Percentiles rank a stretch among this genome's conserved stretches.
phyloP scores from a whole-genome alignment of 805 yeast genomes.

The Kluyveromyces lactis region DNA sequence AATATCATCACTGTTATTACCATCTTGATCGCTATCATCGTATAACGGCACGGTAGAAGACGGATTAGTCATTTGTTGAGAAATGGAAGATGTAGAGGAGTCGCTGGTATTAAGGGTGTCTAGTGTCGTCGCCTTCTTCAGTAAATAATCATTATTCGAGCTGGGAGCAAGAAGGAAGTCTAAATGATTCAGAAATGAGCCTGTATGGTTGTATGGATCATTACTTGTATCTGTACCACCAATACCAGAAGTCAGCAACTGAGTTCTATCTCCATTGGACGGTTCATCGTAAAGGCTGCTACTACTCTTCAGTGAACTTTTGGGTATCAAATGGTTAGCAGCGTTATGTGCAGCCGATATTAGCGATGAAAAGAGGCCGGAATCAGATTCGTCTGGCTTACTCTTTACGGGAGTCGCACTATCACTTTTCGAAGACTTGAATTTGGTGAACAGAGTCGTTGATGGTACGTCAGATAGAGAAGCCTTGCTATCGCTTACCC shows the following conservation, averaged over 20 bases:
- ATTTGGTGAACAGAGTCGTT: background rate
- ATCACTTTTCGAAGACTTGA: slow-evolving; percentile 2
- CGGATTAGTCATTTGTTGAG: background rate
- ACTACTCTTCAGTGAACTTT: slow-evolving; percentile 3
- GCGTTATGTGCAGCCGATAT: slow-evolving; percentile 42
- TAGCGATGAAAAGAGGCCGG: slow-evolving; percentile 37
- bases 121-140: slow-evolving; percentile 1
- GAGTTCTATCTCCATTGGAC: too few species aligned
- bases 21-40: slow-evolving; percentile 7
- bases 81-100: background rate
- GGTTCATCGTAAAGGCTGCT: background rate
- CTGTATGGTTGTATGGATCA: slow-evolving; percentile 7
- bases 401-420: slow-evolving; percentile 1
- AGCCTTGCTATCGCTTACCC: slow-evolving; percentile 2
- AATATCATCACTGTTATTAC: slow-evolving; percentile 22
- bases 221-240: too few species aligned
- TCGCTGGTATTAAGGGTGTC: background rate
- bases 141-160: slow-evolving; percentile 1
- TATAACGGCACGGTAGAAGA: background rate
- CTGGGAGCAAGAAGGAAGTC: slow-evolving; percentile 27
- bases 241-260: too few species aligned
- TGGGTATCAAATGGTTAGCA: slow-evolving; percentile 22
- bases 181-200: slow-evolving; percentile 31
- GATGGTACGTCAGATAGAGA: background rate
- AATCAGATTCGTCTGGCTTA: slow-evolving; percentile 5